A percentile compares a stretch with the other conserved stretches of the same genome.
Evolutionary conservation across 1,139 yeast genomes (phyloP).

Genomic region (Sugiyamaella paludigena): DNA sequence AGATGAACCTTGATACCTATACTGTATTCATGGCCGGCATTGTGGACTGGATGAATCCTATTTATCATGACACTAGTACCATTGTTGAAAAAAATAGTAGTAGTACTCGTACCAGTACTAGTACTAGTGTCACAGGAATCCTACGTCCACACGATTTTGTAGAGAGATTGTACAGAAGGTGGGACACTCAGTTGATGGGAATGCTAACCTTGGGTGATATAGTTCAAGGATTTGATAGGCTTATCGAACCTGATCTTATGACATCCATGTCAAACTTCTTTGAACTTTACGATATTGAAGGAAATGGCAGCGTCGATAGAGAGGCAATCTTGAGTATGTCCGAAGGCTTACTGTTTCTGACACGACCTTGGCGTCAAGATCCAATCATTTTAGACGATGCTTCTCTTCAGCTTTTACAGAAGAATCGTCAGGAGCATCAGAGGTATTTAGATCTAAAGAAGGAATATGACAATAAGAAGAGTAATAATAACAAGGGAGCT

Average conservation of each 20-base stretch:
- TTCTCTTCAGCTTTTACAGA: conserved; percentile 22
- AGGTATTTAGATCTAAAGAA: conserved; percentile 17
- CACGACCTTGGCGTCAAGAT: conserved; percentile 57
- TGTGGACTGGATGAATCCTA: conserved; percentile 65
- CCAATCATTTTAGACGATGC: conserved; percentile 27
- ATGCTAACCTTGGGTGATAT: conserved; percentile 67
- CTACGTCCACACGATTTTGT: conserved; percentile 49
- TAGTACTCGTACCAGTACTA: conserved; percentile 15
- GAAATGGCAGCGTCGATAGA: conserved; percentile 62
- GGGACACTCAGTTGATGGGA: conserved; percentile 60
- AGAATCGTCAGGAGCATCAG: conserved; percentile 20
- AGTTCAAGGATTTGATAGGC: conserved; percentile 65
- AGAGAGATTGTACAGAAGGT: conserved; percentile 59
- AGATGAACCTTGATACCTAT: conserved; percentile 74
- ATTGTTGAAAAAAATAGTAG: not conserved
- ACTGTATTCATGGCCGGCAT: conserved; percentile 72
- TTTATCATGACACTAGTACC: conserved; percentile 19
- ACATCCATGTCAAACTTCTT: conserved; percentile 76
- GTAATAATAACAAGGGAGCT: conserved; percentile 9
- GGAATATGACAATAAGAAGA: conserved; percentile 17
- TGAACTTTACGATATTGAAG: conserved; percentile 64
- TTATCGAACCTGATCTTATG: conserved; percentile 75
- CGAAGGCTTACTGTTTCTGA: conserved; percentile 78
- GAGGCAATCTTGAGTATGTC: conserved; percentile 82
- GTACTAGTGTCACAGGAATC: conserved; percentile 19